Conservation (phyloP, 2,329 filamentous ascomycete genomes). For the Colletotrichum aenigma region DNA sequence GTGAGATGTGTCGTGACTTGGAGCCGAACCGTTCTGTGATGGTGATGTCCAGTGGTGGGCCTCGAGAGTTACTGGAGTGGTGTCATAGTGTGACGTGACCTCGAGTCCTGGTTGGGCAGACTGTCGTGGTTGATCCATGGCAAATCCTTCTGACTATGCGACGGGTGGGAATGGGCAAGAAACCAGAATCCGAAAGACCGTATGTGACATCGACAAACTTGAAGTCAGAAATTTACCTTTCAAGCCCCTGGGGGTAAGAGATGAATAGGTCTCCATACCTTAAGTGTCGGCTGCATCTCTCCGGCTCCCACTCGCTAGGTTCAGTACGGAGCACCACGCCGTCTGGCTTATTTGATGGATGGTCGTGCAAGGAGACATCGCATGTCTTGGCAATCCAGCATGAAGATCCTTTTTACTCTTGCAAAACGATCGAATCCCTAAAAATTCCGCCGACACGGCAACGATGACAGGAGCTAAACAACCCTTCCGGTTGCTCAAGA, state of each 20-base stretch:
- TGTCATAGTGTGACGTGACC: not conserved
- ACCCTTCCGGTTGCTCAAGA: not conserved
- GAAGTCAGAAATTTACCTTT: not conserved
- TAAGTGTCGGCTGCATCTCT: not conserved
- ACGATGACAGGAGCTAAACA: not conserved
- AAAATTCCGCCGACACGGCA: not conserved
- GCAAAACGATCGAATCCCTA: not conserved
- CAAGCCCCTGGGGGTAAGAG: not conserved
- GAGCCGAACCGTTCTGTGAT: not conserved
- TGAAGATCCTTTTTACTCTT: not conserved
- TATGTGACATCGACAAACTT: not conserved
- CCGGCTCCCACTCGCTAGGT: not conserved
- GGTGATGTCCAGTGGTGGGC: not conserved
- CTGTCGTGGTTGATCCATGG: not conserved
- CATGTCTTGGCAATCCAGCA: not conserved
- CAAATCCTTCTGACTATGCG: not conserved
- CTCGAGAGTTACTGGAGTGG: not conserved
- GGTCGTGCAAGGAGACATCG: not conserved
- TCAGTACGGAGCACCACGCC: not conserved
- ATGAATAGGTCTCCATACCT: not conserved
- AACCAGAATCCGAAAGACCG: not conserved
- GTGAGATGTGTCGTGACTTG: not conserved
- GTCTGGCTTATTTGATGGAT: not conserved
- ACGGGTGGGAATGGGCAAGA: not conserved
- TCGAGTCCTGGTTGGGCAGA: not conserved